Evolutionary conservation across 2,329 filamentous ascomycete species (phyloP), one percentile per base, ranked within the genome.

Genomic region (Ramularia endophylla): DNA sequence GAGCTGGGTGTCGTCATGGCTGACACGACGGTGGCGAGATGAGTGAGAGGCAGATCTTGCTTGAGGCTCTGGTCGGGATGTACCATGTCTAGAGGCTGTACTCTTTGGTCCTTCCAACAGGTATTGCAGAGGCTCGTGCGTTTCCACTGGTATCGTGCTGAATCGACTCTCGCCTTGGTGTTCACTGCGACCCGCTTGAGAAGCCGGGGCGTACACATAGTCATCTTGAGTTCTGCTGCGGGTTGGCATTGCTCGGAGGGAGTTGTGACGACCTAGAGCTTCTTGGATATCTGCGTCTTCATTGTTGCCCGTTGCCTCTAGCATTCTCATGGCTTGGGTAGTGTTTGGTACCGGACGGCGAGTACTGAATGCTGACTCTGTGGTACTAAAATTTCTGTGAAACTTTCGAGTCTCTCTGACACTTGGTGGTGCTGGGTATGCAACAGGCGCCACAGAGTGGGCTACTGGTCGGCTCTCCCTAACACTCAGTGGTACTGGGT

Each of bases 261-360:
- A 40, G 9, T 48, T 53, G 33, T 54, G 48, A 5, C 56, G 44
- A 20, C 48, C 50, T 18, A 58, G 42, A 12, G 44, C 46, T 27
- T 55, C 51, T 25, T 52, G 47, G 4, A 59, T 36, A 11, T 54
- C 54, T 17, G 46, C 50, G 25, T 57, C 54, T 4, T 54, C 44
- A 28, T 47, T 44, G 38, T 50, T 38, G 17, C 48, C 49, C n/a
- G 44, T 61, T 3, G 64, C 58, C 48, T 69, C 67, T 38, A 70
- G 66, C 32, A 68, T 64, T 31, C 56, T 58, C 41, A 55, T 51
- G 2, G 48, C 48, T 22, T 50, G 50, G 11, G 53, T 50, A 9
- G 46, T 44, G 25, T 40, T 52, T 27, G 40, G 48, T 31, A 46
- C 51, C 8, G 52, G 48, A 18, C 50, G 42, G n/a, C 47, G 53